Evolutionary conservation across 2,329 filamentous ascomycete species (phyloP).

Genomic region (Beauveria australis): DNA sequence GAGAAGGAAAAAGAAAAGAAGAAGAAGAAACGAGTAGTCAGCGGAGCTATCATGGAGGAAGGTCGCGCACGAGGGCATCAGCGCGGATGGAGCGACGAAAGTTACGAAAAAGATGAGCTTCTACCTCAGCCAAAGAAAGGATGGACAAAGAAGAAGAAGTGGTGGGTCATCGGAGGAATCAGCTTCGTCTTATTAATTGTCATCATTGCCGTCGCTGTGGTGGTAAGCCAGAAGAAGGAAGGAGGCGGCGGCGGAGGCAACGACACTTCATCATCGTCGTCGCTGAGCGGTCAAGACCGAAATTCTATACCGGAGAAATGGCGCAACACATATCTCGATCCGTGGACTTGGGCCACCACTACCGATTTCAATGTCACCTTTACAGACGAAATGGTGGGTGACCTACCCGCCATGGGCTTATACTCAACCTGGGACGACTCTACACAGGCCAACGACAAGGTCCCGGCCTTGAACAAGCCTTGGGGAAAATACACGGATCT

Average conservation of each 20-base stretch:
- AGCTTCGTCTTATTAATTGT: conserved; percentile 52
- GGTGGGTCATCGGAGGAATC: conserved; percentile 52
- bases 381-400: conserved; percentile 75
- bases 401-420: conserved; percentile 84
- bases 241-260: conserved; percentile 16
- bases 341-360: conserved; percentile 86
- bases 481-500: conserved; percentile 71
- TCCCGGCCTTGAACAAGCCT: conserved; percentile 64
- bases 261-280: conserved; percentile 21
- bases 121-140: conserved; percentile 34
- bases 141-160: conserved; percentile 54
- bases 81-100: conserved; percentile 30
- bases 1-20: conserved; percentile 28
- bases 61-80: conserved; percentile 38
- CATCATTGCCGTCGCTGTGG: conserved; percentile 54
- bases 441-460: conserved; percentile 65
- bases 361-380: conserved; percentile 91
- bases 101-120: conserved; percentile 41
- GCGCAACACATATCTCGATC: conserved; percentile 73
- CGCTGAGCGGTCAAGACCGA: conserved; percentile 43
- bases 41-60: conserved; percentile 62
- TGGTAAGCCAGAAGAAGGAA: conserved; percentile 54
- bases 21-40: conserved; percentile 56
- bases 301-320: conserved; percentile 55
- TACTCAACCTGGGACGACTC: conserved; percentile 82